Percentiles rank a stretch among this genome's conserved stretches.
phyloP scores from a whole-genome alignment of 2,329 filamentous ascomycete species.

The Stemphylium lycopersici region DNA sequence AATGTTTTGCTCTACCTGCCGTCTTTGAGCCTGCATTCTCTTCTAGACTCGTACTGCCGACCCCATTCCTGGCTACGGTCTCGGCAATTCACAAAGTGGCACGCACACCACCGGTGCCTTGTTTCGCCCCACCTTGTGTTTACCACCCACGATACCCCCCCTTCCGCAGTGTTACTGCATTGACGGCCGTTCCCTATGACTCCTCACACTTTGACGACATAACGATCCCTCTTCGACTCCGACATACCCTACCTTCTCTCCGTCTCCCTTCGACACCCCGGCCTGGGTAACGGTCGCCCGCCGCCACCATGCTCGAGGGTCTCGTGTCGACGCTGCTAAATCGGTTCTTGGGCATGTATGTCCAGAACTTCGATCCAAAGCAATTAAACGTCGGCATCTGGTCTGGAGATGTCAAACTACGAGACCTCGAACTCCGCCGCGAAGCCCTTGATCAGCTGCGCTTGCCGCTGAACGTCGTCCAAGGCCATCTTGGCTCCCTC shows the following conservation, averaged over 20 bases:
- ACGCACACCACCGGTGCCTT: constrained; percentile 26
- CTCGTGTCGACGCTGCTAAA: constrained; percentile 97
- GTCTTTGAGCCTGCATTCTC: constrained; percentile 27
- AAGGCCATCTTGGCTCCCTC: constrained; percentile 90
- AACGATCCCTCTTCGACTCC: constrained; percentile 32
- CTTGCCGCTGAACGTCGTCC: constrained; percentile 93
- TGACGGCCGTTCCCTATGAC: constrained; percentile 38
- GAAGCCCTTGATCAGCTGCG: constrained; percentile 97
- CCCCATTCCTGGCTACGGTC: constrained; percentile 11
- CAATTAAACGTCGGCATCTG: constrained; percentile 99
- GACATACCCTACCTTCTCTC: constrained; percentile 21
- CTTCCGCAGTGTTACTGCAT: constrained; percentile 23
- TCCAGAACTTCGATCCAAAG: constrained; percentile 98
- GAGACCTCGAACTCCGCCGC: constrained; percentile 86
- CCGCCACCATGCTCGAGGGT: constrained; percentile 86
- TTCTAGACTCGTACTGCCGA: constrained; percentile 29
- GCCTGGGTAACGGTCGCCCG: constrained; percentile 74
- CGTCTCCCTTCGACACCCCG: constrained; percentile 50
- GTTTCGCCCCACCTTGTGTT: constrained; percentile 29
- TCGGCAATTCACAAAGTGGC: constrained; percentile 26
- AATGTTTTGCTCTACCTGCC: constrained; percentile 22
- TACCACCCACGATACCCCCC: constrained; percentile 31
- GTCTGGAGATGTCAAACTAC: constrained; percentile 96
- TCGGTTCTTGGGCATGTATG: constrained; percentile 99
- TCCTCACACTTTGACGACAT: constrained; percentile 39